Percentiles rank a stretch among this genome's conserved stretches.
These are phyloP conservation scores for Suillus fuscotomentosus DNA, from an alignment of 768 basidiomycete genomes.

Conservation along the genomic window DNA sequence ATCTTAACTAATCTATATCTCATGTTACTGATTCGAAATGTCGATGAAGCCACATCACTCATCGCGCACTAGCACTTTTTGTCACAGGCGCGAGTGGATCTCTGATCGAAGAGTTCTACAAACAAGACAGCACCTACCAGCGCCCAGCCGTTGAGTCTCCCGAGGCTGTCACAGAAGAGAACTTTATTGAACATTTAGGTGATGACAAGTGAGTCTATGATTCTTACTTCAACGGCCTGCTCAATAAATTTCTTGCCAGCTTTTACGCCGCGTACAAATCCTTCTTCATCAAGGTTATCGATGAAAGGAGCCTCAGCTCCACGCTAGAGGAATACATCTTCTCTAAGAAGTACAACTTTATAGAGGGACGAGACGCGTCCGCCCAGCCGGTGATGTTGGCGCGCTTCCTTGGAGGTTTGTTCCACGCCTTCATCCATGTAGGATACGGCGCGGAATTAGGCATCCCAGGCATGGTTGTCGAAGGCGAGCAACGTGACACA, in stretches of 20 bases:
- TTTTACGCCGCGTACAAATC: constrained; percentile 25
- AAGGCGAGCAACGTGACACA: constrained; percentile 40
- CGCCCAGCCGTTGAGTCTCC: constrained; percentile 25
- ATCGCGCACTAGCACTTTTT: constrained; percentile 29
- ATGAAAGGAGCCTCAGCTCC: constrained; percentile 13
- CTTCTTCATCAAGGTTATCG: constrained; percentile 22
- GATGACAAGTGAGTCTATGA: constrained; percentile 22
- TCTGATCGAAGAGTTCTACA: constrained; percentile 25
- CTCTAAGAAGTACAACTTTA: constrained; percentile 26
- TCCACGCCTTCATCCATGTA: constrained; percentile 64
- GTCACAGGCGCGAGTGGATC: constrained; percentile 22
- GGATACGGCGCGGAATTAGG: constrained; percentile 66
- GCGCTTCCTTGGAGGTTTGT: constrained; percentile 44
- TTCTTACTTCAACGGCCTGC: background rate
- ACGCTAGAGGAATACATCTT: constrained; percentile 30
- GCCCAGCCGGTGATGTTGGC: constrained; percentile 51
- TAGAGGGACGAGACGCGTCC: constrained; percentile 9
- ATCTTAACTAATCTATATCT: background rate
- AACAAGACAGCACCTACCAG: constrained; percentile 18
- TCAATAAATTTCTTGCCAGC: constrained; percentile 6
- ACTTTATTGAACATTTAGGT: constrained; percentile 23
- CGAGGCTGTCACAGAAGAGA: constrained; percentile 19
- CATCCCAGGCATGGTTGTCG: constrained; percentile 57
- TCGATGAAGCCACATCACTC: constrained; percentile 25
- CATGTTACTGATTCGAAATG: background rate